Conservation (phyloP, 2,329 filamentous ascomycete species). For the Aspergillus nomiae region DNA sequence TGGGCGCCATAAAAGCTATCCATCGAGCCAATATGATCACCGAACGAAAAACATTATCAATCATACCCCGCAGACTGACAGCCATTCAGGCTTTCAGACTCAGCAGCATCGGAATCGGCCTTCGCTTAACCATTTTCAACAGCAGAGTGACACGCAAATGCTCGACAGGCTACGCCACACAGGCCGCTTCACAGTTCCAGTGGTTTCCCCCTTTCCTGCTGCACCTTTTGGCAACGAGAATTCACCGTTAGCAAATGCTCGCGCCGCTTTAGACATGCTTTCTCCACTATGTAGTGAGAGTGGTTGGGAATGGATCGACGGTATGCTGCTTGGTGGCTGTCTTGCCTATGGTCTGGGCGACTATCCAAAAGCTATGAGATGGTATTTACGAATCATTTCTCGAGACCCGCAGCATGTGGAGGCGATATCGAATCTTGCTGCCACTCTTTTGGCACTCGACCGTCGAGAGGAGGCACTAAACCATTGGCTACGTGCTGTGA, state of each 20-base stretch:
- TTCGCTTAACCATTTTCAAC: constrained; percentile 28
- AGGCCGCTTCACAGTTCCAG: constrained; percentile 34
- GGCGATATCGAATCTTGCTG: constrained; percentile 89
- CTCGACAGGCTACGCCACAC: constrained; percentile 34
- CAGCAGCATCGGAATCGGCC: constrained; percentile 24
- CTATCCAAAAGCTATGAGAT: constrained; percentile 66
- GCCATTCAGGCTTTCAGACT: constrained; percentile 14
- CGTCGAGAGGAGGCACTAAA: constrained; percentile 80
- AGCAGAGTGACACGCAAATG: constrained; percentile 31
- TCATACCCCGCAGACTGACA: constrained; percentile 18
- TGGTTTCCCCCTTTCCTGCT: constrained; percentile 35
- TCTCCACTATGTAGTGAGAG: constrained; percentile 76
- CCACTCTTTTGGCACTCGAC: constrained; percentile 81
- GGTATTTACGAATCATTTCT: constrained; percentile 58
- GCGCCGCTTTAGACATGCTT: constrained; percentile 69
- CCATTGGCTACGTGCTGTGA: constrained; percentile 83
- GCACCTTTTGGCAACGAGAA: constrained; percentile 34
- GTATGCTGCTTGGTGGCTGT: constrained; percentile 87
- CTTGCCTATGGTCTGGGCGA: constrained; percentile 86
- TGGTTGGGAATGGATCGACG: constrained; percentile 87
- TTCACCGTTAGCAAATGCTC: constrained; percentile 60
- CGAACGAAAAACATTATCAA: constrained; percentile 23
- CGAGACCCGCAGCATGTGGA: constrained; percentile 78
- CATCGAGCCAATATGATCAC: constrained; percentile 38
- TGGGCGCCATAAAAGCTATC: constrained; percentile 38